These are phyloP conservation scores for Hansenula lynferdii DNA, from an alignment of 1,139 yeast species.

Conservation along the genomic window DNA sequence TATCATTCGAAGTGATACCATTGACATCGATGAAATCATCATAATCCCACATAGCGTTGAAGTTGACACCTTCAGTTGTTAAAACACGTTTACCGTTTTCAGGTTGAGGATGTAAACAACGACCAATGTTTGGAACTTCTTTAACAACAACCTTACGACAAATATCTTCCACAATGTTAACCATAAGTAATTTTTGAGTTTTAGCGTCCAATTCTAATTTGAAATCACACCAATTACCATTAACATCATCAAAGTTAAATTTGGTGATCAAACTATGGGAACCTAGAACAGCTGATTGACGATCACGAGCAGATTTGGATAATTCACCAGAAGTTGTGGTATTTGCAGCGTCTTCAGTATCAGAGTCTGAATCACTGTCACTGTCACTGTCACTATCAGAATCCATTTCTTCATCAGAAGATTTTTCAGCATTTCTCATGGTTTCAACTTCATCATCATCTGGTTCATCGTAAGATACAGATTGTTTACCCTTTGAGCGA, in stretches of 20 bases:
- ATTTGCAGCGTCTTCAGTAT: conserved; percentile 21
- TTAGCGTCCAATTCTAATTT: conserved; percentile 79
- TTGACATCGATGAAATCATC: conserved; percentile 88
- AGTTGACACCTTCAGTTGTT: conserved; percentile 98
- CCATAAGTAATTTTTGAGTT: conserved; percentile 94
- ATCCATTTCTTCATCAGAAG: conserved; percentile 54
- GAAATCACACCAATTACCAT: conserved; percentile 93
- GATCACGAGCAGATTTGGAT: conserved; percentile 65
- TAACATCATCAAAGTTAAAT: conserved; percentile 84
- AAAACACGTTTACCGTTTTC: conserved; percentile 66
- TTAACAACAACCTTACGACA: conserved; percentile 91
- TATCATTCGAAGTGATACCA: conserved; percentile 86
- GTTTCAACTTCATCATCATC: conserved; percentile 91
- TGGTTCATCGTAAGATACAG: conserved; percentile 91
- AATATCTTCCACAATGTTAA: conserved; percentile 88
- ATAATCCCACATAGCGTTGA: conserved; percentile 97
- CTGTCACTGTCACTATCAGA: conserved; percentile 35
- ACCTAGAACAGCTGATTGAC: conserved; percentile 78
- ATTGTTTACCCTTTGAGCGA: conserved; percentile 65
- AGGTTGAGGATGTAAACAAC: conserved; percentile 84
- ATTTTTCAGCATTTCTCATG: conserved; percentile 75
- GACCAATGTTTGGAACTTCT: conserved; percentile 85
- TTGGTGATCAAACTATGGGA: conserved; percentile 67
- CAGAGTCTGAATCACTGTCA: conserved; percentile 32
- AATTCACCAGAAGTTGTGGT: conserved; percentile 28